Evolutionary conservation across 2,329 filamentous ascomycete species (phyloP), one percentile per base, ranked within the genome.

Genomic region (Hypocreales sp.): DNA sequence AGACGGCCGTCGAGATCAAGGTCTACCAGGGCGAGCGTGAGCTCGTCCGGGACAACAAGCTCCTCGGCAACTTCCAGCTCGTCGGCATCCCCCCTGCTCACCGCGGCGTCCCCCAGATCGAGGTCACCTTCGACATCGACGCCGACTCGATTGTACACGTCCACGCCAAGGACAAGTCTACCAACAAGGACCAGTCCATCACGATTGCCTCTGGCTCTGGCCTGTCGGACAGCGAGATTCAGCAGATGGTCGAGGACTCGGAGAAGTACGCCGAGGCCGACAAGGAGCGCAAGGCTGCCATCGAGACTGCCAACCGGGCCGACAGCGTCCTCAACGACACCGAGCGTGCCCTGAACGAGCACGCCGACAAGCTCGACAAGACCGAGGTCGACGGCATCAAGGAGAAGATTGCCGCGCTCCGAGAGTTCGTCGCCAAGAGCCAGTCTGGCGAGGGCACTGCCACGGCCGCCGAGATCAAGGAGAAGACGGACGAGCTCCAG

Each of bases 21-120:
- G 87, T 95, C 39, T 95, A 76, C 79, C 86, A 95, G 76, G 87
- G 87, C 69, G 87, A 95, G 73, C 87, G 87, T 81, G 86, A 94
- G 68, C 83, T 94, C 38, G 86, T 94, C 56, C 79, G 77, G 53
- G 87, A 95, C 66, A 95, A 95, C 79, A 95, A 95, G 72, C 66
- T 95, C 34, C 74, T 95, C 33, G 87, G 87, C 36, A 95, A 95
- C 79, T 95, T 95, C 81, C 86, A 95, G 72, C 79, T 95, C 43
- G 84, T 93, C 46, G 87, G 87, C 40, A 94, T 95, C 35, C 87
- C 87, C 32, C 87, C 87, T 44, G 87, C 87, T 31, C 86, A 92
- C 68, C 84, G 86, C 55, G 86, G 86, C 66, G 83, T 94, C 35
- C 87, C 87, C 38, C 87, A 95, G 58, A 70, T 95, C 32, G 87